Percentiles rank a stretch among this genome's conserved stretches.
Evolutionary conservation across 1,139 yeast genomes (phyloP).

Genomic region (Tardiomyces digboiensis): DNA sequence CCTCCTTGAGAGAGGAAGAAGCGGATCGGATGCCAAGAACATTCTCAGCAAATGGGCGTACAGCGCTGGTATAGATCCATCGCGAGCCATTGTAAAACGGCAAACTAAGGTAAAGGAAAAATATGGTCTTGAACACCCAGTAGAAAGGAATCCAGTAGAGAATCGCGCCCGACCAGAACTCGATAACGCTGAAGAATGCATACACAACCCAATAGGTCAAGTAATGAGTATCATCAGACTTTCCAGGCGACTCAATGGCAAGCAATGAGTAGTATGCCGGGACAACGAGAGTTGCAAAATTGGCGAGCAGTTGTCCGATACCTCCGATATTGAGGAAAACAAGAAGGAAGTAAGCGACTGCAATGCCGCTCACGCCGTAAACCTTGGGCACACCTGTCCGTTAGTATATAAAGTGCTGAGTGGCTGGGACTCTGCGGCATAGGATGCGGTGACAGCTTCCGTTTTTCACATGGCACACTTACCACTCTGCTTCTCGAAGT

Average conservation of each 20-base stretch:
- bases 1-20: slow-evolving; percentile 3
- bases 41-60: slow-evolving; percentile 68
- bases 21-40: slow-evolving; percentile 27
- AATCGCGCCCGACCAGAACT: slow-evolving; percentile 92
- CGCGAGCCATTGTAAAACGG: slow-evolving; percentile 87
- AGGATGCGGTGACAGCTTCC: too few relatives aligned
- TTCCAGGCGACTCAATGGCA: slow-evolving; percentile 65
- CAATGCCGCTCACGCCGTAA: slow-evolving; percentile 64
- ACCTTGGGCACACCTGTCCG: slow-evolving; percentile 58
- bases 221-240: slow-evolving; percentile 74
- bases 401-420: too few relatives aligned
- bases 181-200: slow-evolving; percentile 81
- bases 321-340: slow-evolving; percentile 86
- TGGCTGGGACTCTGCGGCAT: too few relatives aligned
- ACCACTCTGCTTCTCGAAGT: slow-evolving; percentile 23
- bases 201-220: slow-evolving; percentile 97
- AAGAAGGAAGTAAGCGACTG: slow-evolving; percentile 57
- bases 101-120: slow-evolving; percentile 79
- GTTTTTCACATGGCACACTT: too few relatives aligned
- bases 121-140: slow-evolving; percentile 85
- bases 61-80: slow-evolving; percentile 49
- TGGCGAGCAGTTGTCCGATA: slow-evolving; percentile 84
- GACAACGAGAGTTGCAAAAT: slow-evolving; percentile 80
- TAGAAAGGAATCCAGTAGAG: slow-evolving; percentile 94
- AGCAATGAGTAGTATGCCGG: slow-evolving; percentile 86